A percentile compares a stretch with the other conserved stretches of the same genome.
phyloP scores from a whole-genome alignment of 2,329 filamentous ascomycete genomes.

The Zarea fungicola region DNA sequence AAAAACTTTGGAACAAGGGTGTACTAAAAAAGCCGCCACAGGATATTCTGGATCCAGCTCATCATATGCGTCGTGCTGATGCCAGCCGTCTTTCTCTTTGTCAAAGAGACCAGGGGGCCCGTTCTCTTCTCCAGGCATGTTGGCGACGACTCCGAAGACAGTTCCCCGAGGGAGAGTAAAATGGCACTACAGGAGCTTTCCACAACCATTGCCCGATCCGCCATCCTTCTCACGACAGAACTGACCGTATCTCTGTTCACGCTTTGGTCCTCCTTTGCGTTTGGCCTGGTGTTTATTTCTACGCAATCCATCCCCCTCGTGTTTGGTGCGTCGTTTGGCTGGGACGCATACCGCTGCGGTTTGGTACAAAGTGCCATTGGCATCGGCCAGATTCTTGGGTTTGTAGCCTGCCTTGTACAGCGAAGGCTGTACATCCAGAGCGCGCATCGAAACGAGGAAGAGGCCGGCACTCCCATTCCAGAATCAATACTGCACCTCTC shows the following conservation, averaged over 20 bases:
- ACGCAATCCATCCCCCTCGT: constrained; percentile 15
- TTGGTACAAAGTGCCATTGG: constrained; percentile 13
- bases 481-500: constrained; percentile 14
- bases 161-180: neutral
- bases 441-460: constrained; percentile 1
- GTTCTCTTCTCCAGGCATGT: constrained; percentile 7
- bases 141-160: neutral
- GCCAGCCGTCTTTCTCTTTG: constrained; percentile 1
- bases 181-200: neutral
- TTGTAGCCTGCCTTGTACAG: constrained; percentile 8
- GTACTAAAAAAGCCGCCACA: neutral
- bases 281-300: constrained; percentile 15
- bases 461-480: constrained; percentile 9
- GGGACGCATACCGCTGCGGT: constrained; percentile 5
- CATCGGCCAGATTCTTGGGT: constrained; percentile 14
- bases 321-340: constrained; percentile 10
- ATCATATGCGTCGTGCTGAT: constrained; percentile 9
- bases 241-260: constrained; percentile 14
- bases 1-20: too few species aligned
- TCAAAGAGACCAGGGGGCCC: constrained; percentile 10
- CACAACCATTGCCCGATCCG: constrained; percentile 6
- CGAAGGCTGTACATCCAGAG: constrained; percentile 5
- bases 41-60: constrained; percentile 15
- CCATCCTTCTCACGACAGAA: constrained; percentile 15
- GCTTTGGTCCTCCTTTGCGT: constrained; percentile 14